Conservation (phyloP, 176 grass and related monocot species). For the Rhynchospora tenuis region DNA sequence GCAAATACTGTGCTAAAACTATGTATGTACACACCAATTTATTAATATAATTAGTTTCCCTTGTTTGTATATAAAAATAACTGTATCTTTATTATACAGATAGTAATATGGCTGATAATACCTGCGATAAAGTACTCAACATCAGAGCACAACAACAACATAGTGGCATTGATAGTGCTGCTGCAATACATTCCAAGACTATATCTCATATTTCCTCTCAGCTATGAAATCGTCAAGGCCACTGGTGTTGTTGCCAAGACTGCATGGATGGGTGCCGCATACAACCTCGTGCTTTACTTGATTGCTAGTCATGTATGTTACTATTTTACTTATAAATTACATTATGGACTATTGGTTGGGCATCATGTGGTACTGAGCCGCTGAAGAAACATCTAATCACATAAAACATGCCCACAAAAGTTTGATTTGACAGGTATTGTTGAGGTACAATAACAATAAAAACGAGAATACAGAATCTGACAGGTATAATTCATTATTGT, state of each 20-base stretch:
- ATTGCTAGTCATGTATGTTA: conserved; percentile 93
- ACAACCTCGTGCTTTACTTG: conserved; percentile 90
- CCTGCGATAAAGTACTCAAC: conserved; percentile 65
- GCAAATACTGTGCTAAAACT: not conserved
- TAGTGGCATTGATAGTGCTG: conserved; percentile 82
- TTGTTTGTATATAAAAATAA: conserved; percentile 9
- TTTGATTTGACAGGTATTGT: not conserved
- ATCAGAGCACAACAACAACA: conserved; percentile 86
- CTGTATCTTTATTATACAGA: conserved; percentile 39
- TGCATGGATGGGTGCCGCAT: conserved; percentile 91
- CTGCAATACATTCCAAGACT: conserved; percentile 89
- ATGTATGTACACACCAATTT: not conserved
- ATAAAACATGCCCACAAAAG: not conserved
- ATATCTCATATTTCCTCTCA: conserved; percentile 97
- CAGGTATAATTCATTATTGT: not conserved
- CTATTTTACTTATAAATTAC: not conserved
- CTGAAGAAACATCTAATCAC: not conserved
- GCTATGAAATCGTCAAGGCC: conserved; percentile 79
- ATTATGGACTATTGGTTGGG: not conserved
- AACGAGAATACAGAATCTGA: not conserved
- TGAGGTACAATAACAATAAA: not conserved
- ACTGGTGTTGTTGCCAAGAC: conserved; percentile 93
- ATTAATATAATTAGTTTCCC: not conserved
- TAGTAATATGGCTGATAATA: conserved; percentile 91
- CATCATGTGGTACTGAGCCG: not conserved